Evolutionary conservation across 176 grass and related monocot genomes (phyloP), one percentile per base, ranked within the genome.

Genomic region (Carex scoparia): DNA sequence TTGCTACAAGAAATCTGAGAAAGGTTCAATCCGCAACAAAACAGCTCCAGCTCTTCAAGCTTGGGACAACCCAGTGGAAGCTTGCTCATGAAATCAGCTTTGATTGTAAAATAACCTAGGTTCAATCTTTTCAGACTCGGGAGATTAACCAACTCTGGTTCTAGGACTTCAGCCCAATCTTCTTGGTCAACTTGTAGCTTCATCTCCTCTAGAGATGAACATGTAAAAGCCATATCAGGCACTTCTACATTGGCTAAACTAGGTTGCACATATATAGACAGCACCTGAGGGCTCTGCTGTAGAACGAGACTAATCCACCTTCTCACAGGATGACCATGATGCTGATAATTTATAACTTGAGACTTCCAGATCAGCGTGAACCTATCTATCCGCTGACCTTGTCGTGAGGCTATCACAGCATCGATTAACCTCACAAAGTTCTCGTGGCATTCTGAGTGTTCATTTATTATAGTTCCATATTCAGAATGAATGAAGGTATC

Each of bases 181-280:
- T 76, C 35, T 35, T 35, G 35, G 27, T 76, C 49, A 76, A 76
- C 10, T 31, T 76, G 72, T 31, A 76, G 27, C 19, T 76, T 55
- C 72, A 76, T 76, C 46, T 76, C 72, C 72, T 55, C 48, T 30
- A 76, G 72, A 76, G 72, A 31, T 3, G 72, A 3, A 27, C 72
- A 76, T 27, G 44, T 48, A 51, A 74, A 74, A 28, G 7, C 23
- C 1, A 3, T 30, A 76, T 28, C 49, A 54, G 72, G 72, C 72
- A 55, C 48, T 3, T 54, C 23, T 55, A 76, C 15, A 7, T 4
- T 8, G 33, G 3, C 23, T 31, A 7, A 10, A 76, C 3, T 4
- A 54, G 72, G 72, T 55, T 76, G 48, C 46, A 76, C 72, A 15
- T 76, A 76, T 54, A 76, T 76, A 3, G 72, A 76, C 4, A 76